Base-by-base conservation (phyloP, 352 stramenopile genomes). In the Globisporangium takayamanum region DNA sequence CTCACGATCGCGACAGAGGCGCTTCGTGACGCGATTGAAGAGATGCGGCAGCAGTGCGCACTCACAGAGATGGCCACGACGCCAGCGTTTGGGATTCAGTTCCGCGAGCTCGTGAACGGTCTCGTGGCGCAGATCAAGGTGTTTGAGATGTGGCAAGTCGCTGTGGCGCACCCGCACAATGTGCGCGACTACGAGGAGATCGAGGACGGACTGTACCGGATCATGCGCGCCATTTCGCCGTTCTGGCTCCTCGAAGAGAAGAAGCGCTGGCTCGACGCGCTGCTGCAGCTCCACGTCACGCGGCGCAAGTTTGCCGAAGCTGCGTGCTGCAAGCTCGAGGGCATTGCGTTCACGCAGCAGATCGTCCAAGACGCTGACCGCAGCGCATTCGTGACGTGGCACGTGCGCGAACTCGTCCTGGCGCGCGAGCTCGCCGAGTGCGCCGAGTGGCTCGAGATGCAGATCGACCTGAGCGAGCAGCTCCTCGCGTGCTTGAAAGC, bases 161-260 rank as follows among this genome's bases (percentile, higher is more conserved):
- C 70, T 0, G 64, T 80, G 41, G 62, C 69, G 16, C 56, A 57
- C 11, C 51, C 64, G 1, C 50, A 64, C 22, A 33, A 55, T 57
- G 45, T 22, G 48, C 61, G 16, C 8, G 77, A 89, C 48, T 70
- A 68, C 10, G 82, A 92, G 58, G 74, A 76, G 20, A 72, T 92
- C n/a, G 76, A 89, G 69, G 80, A 92, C 62, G 83, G 64, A 0
- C 26, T 89, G 1, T 69, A 78, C 36, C 61, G 62, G 1, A 56
- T 90, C 12, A 57, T 78, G 11, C 59, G 77, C 12, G 72, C 75
- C 15, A 76, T 92, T n/a, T 88, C 80, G 1, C 53, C 67, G 0
- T 66, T 76, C 44, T 87, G 76, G 71, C 67, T 89, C 2, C 30
- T 84, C 28, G 63, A 79, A 0, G 74, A 86, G n/a, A 88, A 89